Conservation (phyloP, 257 asterid genomes). For the Gentiana straminea region DNA sequence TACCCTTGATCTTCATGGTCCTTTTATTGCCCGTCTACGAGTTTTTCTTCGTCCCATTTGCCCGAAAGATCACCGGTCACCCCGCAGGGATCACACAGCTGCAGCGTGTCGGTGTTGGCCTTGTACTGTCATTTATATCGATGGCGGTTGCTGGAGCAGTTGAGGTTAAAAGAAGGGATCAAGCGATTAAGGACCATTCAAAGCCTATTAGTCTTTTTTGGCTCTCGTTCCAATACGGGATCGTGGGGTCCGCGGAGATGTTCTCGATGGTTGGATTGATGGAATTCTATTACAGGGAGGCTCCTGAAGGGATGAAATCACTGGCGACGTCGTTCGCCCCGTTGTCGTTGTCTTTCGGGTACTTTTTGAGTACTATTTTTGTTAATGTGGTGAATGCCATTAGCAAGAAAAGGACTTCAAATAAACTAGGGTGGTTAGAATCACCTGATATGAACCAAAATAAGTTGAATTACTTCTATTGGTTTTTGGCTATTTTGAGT, state of each 20-base stretch:
- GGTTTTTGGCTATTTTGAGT: slow-evolving; percentile 51
- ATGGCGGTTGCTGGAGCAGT: slow-evolving; percentile 33
- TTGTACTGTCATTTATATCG: slow-evolving; percentile 27
- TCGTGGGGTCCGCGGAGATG: slow-evolving; percentile 70
- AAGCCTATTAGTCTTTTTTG: slow-evolving; percentile 52
- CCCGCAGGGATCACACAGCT: slow-evolving; percentile 43
- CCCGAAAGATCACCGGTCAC: slow-evolving; percentile 31
- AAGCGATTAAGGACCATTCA: slow-evolving; percentile 15
- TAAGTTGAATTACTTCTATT: slow-evolving; percentile 41
- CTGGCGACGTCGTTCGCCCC: slow-evolving; percentile 59
- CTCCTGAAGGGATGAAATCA: slow-evolving; percentile 43
- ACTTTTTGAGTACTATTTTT: slow-evolving; percentile 46
- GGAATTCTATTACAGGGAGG: slow-evolving; percentile 63
- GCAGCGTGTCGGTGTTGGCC: slow-evolving; percentile 44
- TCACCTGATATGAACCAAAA: slow-evolving; percentile 39
- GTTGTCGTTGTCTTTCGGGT: slow-evolving; percentile 48
- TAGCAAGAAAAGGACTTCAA: slow-evolving; percentile 28
- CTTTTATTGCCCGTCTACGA: slow-evolving; percentile 36
- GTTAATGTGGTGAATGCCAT: slow-evolving; percentile 34
- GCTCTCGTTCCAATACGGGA: slow-evolving; percentile 51
- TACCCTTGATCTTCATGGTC: slow-evolving; percentile 36
- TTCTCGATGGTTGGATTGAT: slow-evolving; percentile 51
- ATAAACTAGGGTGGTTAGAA: slow-evolving; percentile 44
- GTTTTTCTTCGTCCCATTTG: slow-evolving; percentile 29
- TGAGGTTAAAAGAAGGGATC: slow-evolving; percentile 36